Base-by-base conservation (phyloP, 495 filamentous ascomycete genomes). In the Lepraria neglecta region DNA sequence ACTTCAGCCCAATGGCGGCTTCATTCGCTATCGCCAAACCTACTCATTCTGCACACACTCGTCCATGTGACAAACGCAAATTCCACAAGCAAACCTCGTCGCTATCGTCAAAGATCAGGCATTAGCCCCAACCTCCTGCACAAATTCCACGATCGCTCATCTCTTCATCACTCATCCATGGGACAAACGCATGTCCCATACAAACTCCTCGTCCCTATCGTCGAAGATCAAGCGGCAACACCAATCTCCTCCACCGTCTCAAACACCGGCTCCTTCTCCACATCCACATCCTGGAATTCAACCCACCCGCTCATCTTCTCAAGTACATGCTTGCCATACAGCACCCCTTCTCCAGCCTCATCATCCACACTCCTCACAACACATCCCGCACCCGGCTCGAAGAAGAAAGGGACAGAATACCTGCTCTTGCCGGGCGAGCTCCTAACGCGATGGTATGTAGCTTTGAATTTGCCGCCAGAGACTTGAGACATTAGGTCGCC, bases 321-420 rank as follows among this genome's bases (percentile, higher is more conserved):
- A 44, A 72, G 57, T 14, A 78, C 75, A 70, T 76, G 74, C 63
- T 77, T 67, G 3, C 76, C 76, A 64, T 79, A 81, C 1, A 74
- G 28, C 15, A 77, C 68, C 10, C 67, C 68, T 19, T 70, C 65
- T 2, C 59, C 70, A 2, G 59, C 69, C 19, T 69, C 70, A 0
- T 64, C 72, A 65, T 71, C 68, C 17, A 78, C 66, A 61, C 72
- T 72, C 53, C 63, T 61, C 3, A 77, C 71, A 44, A 75, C 51
- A 69, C 76, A 77, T 21, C 67, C 58, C 46, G 72, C 70, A 0
- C 78, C 77, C 0, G 75, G 77, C 67, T 81, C 77, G 61, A 78
- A 80, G 65, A 79, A 79, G 63, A 79, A 81, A 1, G 76, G 76
- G 17, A 78, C 75, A 57, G 74, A 76, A 53, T 75, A 75, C 38